Evolutionary conservation across 805 yeast genomes (phyloP).

Genomic region (Zygoascus biomembranicola): DNA sequence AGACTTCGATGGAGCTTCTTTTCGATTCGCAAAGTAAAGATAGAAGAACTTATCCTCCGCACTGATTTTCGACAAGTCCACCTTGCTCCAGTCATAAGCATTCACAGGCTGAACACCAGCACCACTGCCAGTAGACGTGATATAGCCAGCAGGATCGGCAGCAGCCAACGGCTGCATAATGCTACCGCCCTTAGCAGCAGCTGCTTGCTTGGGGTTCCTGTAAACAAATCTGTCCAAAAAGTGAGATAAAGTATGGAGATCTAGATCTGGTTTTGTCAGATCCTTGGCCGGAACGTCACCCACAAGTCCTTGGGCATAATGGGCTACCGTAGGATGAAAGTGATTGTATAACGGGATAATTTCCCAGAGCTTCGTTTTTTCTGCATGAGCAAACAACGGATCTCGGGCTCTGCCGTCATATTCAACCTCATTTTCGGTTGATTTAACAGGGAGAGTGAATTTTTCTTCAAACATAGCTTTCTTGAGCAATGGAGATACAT

Average conservation of each 20-base stretch:
- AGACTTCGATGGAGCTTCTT: conserved; percentile 25
- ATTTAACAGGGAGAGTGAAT: conserved; percentile 12
- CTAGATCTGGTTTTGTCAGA: conserved; percentile 76
- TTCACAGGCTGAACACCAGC: conserved; percentile 54
- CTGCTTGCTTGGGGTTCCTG: conserved; percentile 78
- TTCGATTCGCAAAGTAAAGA: conserved; percentile 68
- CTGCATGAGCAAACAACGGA: conserved; percentile 87
- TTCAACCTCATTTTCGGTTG: conserved; percentile 43
- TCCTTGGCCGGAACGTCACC: conserved; percentile 30
- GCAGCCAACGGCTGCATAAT: conserved; percentile 98
- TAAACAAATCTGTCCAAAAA: conserved; percentile 94
- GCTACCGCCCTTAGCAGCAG: conserved; percentile 68
- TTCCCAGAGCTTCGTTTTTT: conserved; percentile 81
- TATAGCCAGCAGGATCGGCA: conserved; percentile 36
- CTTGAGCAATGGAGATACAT: conserved; percentile 51
- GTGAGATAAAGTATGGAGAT: conserved; percentile 77
- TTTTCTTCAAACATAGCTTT: neutral
- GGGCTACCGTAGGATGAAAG: conserved; percentile 85
- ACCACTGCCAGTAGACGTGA: conserved; percentile 8
- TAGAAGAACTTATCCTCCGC: conserved; percentile 88
- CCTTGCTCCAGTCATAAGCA: conserved; percentile 70
- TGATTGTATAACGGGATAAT: conserved; percentile 62
- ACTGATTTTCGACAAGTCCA: conserved; percentile 51
- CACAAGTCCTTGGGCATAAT: conserved; percentile 53
- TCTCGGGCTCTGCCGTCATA: conserved; percentile 89